A percentile compares a stretch with the other conserved stretches of the same genome.
These are phyloP conservation scores for Hygrophorus pudorinus DNA, from an alignment of 768 basidiomycete genomes.

Conservation along the genomic window DNA sequence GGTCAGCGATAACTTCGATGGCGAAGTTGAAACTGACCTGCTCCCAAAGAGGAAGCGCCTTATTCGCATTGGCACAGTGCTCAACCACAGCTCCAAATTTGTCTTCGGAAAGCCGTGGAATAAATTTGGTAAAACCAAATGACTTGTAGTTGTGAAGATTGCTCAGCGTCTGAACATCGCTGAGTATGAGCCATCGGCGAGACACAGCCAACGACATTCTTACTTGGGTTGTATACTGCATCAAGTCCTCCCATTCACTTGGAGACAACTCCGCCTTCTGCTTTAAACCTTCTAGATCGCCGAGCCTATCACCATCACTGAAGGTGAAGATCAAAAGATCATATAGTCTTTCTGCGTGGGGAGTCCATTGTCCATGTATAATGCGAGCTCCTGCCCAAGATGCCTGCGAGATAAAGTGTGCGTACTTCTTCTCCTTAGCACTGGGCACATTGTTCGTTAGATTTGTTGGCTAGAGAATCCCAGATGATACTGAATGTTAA, in stretches of 20 bases:
- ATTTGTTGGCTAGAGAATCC: slow-evolving; percentile 5
- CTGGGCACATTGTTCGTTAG: slow-evolving; percentile 25
- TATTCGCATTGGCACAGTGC: slow-evolving; percentile 46
- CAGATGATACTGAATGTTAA: slow-evolving; percentile 15
- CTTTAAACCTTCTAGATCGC: slow-evolving; percentile 46
- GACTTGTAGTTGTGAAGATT: slow-evolving; percentile 69
- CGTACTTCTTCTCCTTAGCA: slow-evolving; percentile 67
- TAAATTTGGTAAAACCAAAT: slow-evolving; percentile 81
- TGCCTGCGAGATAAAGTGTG: slow-evolving; percentile 60
- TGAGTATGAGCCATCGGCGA: neutral
- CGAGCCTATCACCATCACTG: slow-evolving; percentile 46
- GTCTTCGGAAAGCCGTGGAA: slow-evolving; percentile 54
- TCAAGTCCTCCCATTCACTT: slow-evolving; percentile 57
- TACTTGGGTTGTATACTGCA: slow-evolving; percentile 72
- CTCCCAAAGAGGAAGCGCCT: slow-evolving; percentile 53
- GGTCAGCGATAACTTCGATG: neutral
- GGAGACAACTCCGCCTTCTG: slow-evolving; percentile 39
- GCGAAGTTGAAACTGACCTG: slow-evolving; percentile 28
- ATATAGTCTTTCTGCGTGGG: slow-evolving; percentile 55
- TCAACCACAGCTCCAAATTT: slow-evolving; percentile 57
- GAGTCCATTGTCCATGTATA: slow-evolving; percentile 79
- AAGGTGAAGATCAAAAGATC: slow-evolving; percentile 65
- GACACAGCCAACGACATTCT: slow-evolving; percentile 10
- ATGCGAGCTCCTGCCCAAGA: slow-evolving; percentile 81
- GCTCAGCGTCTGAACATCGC: slow-evolving; percentile 33